These are phyloP conservation scores for Candida morakotiae DNA, from an alignment of 805 yeast species.

Conservation along the genomic window DNA sequence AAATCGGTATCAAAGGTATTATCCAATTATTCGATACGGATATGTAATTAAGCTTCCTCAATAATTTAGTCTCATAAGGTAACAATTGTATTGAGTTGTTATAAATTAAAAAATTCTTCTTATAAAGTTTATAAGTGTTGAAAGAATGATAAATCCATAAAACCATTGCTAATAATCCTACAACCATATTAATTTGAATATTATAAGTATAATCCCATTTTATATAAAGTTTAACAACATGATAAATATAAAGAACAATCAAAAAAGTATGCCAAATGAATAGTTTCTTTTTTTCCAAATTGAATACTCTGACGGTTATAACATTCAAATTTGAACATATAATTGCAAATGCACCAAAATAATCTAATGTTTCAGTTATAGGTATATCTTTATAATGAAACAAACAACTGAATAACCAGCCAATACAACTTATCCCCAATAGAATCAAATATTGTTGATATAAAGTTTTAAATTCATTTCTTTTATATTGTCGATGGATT, in stretches of 20 bases:
- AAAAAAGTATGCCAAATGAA: slow-evolving; percentile 12
- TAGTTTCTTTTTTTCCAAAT: slow-evolving; percentile 13
- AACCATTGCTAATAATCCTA: slow-evolving; percentile 26
- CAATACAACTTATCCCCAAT: slow-evolving; percentile 24
- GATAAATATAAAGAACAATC: slow-evolving; percentile 18
- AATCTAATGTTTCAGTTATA: slow-evolving; percentile 37
- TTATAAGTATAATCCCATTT: slow-evolving; percentile 41
- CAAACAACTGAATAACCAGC: slow-evolving; percentile 35
- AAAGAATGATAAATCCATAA: slow-evolving; percentile 35
- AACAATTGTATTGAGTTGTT: slow-evolving; percentile 34
- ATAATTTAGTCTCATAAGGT: slow-evolving; percentile 35
- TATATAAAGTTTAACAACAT: slow-evolving; percentile 21
- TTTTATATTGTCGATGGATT: slow-evolving; percentile 22
- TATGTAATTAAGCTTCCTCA: slow-evolving; percentile 27
- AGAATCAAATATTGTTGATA: slow-evolving; percentile 26
- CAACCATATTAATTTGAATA: slow-evolving; percentile 23
- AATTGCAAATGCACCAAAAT: slow-evolving; percentile 38
- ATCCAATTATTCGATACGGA: slow-evolving; percentile 20
- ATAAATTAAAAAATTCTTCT: slow-evolving; percentile 15
- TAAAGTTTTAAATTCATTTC: slow-evolving; percentile 18
- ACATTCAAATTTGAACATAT: slow-evolving; percentile 33
- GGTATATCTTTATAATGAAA: slow-evolving; percentile 37
- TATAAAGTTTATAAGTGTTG: slow-evolving; percentile 13
- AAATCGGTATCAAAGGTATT: slow-evolving; percentile 33
- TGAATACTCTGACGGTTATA: slow-evolving; percentile 26